These are phyloP conservation scores for Tetrahymena borealis DNA, from an alignment of 73 alveolate genomes.

Conservation along the genomic window DNA sequence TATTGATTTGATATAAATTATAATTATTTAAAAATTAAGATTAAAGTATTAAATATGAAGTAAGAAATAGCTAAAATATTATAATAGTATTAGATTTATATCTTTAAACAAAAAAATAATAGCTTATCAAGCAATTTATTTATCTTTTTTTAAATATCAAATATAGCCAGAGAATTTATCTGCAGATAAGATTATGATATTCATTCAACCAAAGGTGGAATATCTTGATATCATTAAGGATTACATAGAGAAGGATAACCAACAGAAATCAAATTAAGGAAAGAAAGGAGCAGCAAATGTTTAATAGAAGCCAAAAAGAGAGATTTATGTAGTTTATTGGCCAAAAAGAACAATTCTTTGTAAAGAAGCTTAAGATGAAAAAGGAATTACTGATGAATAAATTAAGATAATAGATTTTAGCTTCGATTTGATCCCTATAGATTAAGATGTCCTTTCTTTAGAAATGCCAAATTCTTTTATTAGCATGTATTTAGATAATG, in stretches of 20 bases:
- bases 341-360: constrained; percentile 24
- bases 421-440: constrained; percentile 57
- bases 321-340: constrained; percentile 10
- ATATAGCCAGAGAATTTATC: neutral
- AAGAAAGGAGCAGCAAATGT: neutral
- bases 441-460: constrained; percentile 51
- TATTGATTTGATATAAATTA: neutral
- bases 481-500: constrained; percentile 46
- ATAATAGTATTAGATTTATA: no score
- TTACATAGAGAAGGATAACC: neutral
- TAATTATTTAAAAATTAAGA: no score
- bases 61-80: no score
- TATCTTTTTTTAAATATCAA: neutral
- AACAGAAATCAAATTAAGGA: neutral
- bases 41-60: no score
- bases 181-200: neutral
- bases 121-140: neutral
- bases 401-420: constrained; percentile 24
- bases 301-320: neutral
- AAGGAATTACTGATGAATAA: constrained; percentile 12
- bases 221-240: neutral
- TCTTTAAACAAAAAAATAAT: no score
- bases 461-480: constrained; percentile 49
- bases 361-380: constrained; percentile 24
- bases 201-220: neutral